A percentile compares a stretch with the other conserved stretches of the same genome.
phyloP scores from a whole-genome alignment of 2,329 filamentous ascomycete species.

The Helotiales sp. region DNA sequence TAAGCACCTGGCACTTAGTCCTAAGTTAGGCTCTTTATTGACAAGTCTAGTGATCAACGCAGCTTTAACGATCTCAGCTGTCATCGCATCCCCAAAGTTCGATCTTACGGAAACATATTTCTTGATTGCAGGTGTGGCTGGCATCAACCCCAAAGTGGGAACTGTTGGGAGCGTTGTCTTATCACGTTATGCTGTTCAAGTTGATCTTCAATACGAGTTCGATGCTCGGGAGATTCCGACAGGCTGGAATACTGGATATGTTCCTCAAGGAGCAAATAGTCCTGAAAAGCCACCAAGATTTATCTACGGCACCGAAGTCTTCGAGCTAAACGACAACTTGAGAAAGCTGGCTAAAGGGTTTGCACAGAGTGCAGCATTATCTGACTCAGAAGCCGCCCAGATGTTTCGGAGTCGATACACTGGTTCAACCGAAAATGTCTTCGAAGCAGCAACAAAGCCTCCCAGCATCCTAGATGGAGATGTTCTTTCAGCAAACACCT shows the following conservation, averaged over 20 bases:
- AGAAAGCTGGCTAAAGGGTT: constrained; percentile 50
- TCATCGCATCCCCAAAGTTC: constrained; percentile 59
- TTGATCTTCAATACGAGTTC: constrained; percentile 72
- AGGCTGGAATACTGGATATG: constrained; percentile 66
- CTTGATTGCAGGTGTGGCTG: constrained; percentile 68
- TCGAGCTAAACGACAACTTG: constrained; percentile 60
- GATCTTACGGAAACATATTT: constrained; percentile 68
- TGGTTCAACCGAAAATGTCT: constrained; percentile 39
- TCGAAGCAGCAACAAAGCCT: constrained; percentile 18
- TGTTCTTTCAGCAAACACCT: constrained; percentile 66
- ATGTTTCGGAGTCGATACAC: constrained; percentile 54
- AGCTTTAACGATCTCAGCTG: constrained; percentile 60
- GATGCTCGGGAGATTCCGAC: constrained; percentile 64
- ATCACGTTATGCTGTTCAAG: constrained; percentile 67
- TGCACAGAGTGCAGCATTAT: constrained; percentile 49
- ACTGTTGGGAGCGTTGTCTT: constrained; percentile 67
- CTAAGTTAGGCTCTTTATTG: background rate
- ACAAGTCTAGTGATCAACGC: constrained; percentile 64
- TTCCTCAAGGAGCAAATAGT: constrained; percentile 56
- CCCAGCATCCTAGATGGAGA: constrained; percentile 64
- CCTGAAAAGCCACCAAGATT: constrained; percentile 56
- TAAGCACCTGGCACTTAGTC: background rate
- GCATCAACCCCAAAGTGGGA: constrained; percentile 66
- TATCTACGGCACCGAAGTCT: constrained; percentile 66
- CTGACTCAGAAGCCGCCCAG: constrained; percentile 47